Conservation (phyloP, 805 yeast genomes). For the Yarrowia phangngaensis region DNA sequence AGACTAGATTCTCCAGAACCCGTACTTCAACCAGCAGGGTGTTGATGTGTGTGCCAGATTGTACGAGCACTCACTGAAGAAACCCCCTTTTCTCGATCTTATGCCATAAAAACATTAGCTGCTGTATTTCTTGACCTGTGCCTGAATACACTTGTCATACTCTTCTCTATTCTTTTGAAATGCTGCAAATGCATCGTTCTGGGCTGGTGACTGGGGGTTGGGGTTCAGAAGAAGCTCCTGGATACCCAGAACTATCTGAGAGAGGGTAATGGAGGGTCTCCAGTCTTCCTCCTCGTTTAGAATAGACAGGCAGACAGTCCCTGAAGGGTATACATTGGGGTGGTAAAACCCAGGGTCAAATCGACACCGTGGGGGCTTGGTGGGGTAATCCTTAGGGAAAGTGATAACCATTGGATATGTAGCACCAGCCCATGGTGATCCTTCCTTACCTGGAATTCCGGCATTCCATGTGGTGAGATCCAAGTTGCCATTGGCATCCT, state of each 20-base stretch:
- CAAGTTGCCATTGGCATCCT: slow-evolving; percentile 73
- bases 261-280: slow-evolving; percentile 93
- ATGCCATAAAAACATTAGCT: too few species aligned
- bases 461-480: slow-evolving; percentile 88
- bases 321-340: slow-evolving; percentile 97
- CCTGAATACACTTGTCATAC: slow-evolving; percentile 72
- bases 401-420: slow-evolving; percentile 74
- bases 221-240: slow-evolving; percentile 89
- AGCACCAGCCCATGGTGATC: slow-evolving; percentile 88
- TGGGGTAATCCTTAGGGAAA: slow-evolving; percentile 87
- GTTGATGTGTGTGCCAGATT: too few species aligned
- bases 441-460: slow-evolving; percentile 90
- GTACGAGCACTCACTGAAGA: too few species aligned
- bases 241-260: slow-evolving; percentile 84
- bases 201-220: slow-evolving; percentile 95
- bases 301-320: slow-evolving; percentile 89
- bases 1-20: too few species aligned
- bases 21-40: too few species aligned
- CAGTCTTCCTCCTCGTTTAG: slow-evolving; percentile 94
- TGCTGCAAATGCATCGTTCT: slow-evolving; percentile 76
- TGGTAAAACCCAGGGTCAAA: slow-evolving; percentile 90
- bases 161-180: slow-evolving; percentile 61
- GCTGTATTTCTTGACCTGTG: slow-evolving; percentile 74
- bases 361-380: slow-evolving; percentile 92
- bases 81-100: too few species aligned